Conservation (phyloP, 306 rosid species). For the Gillenia trifoliata region DNA sequence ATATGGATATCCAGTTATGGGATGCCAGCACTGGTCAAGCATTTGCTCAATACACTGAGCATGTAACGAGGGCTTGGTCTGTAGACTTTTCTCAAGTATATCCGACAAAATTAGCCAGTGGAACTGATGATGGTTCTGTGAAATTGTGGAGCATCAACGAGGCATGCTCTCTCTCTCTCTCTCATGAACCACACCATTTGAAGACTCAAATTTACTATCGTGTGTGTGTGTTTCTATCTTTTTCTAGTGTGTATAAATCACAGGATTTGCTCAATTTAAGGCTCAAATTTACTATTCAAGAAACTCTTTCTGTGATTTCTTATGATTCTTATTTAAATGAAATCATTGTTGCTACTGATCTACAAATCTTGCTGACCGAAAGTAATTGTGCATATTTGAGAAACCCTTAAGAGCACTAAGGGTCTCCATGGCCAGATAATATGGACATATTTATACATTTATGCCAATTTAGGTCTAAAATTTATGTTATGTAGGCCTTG, state of each 20-base stretch:
- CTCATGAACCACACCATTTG: not conserved
- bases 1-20: constrained; percentile 69
- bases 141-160: constrained; percentile 88
- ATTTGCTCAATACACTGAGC: constrained; percentile 67
- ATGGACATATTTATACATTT: not conserved
- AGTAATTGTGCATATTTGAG: not conserved
- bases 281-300: not conserved
- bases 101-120: constrained; percentile 95
- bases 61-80: constrained; percentile 89
- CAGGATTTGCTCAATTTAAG: not conserved
- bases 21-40: constrained; percentile 87
- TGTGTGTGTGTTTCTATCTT: not conserved
- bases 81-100: constrained; percentile 76
- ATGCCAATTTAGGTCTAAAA: not conserved
- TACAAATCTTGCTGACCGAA: not conserved
- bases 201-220: not conserved
- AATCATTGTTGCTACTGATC: not conserved
- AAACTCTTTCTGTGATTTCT: not conserved
- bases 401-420: not conserved
- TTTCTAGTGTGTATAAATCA: not conserved
- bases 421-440: not conserved
- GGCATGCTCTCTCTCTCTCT: constrained; percentile 47
- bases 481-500: not conserved
- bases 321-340: not conserved
- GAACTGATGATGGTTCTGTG: constrained; percentile 87